phyloP scores from a whole-genome alignment of 2,329 filamentous ascomycete species.

The Akanthomyces muscarius region DNA sequence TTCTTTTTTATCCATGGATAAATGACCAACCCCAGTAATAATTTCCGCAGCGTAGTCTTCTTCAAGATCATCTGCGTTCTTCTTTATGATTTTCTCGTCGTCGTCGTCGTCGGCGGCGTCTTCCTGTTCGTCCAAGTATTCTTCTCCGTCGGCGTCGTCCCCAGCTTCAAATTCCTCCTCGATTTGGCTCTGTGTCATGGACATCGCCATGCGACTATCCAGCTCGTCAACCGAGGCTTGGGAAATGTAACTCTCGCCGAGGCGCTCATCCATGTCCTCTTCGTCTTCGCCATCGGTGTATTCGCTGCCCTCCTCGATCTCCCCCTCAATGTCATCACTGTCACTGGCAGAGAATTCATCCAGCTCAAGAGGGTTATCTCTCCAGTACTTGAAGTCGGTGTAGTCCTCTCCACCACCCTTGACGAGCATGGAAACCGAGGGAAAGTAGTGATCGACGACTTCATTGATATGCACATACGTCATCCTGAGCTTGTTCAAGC shows the following conservation, averaged over 20 bases:
- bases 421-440: slow-evolving; percentile 80
- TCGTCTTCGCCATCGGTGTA: slow-evolving; percentile 45
- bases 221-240: slow-evolving; percentile 45
- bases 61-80: slow-evolving; percentile 26
- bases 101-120: slow-evolving; percentile 45
- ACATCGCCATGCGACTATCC: slow-evolving; percentile 32
- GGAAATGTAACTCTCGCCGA: slow-evolving; percentile 56
- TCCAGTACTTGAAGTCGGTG: slow-evolving; percentile 97
- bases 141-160: slow-evolving; percentile 36
- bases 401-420: slow-evolving; percentile 89
- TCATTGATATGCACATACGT: slow-evolving; percentile 97
- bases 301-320: slow-evolving; percentile 39
- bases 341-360: slow-evolving; percentile 88
- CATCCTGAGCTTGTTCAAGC: slow-evolving; percentile 90
- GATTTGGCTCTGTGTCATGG: slow-evolving; percentile 32
- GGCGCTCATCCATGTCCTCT: slow-evolving; percentile 37
- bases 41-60: slow-evolving; percentile 52
- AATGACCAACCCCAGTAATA: slow-evolving; percentile 55
- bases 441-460: slow-evolving; percentile 97
- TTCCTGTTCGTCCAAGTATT: slow-evolving; percentile 31
- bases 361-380: slow-evolving; percentile 76
- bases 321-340: slow-evolving; percentile 52
- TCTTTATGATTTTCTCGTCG: slow-evolving; percentile 25
- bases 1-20: slow-evolving; percentile 43
- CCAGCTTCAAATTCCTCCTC: slow-evolving; percentile 34